phyloP scores from a whole-genome alignment of 1,284 basidiomycete genomes.

The Clitocybe nebularis region DNA sequence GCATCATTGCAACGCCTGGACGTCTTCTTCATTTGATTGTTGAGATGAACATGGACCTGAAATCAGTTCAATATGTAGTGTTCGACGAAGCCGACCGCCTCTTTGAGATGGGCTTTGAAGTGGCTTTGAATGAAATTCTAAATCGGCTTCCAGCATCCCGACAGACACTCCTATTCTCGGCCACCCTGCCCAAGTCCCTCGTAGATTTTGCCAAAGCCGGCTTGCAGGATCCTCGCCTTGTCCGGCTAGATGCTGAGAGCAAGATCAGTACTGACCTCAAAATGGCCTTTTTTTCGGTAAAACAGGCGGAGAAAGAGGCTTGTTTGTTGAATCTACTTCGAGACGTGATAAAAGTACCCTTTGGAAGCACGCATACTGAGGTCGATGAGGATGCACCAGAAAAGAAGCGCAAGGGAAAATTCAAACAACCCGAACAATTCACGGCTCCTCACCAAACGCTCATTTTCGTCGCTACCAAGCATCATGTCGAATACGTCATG shows the following conservation, averaged over 20 bases:
- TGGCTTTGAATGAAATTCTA: constrained; percentile 88
- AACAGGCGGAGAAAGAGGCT: constrained; percentile 93
- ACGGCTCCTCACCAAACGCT: constrained; percentile 88
- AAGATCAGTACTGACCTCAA: constrained; percentile 93
- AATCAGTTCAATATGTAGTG: constrained; percentile 86
- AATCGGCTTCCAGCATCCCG: constrained; percentile 82
- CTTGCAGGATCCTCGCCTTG: constrained; percentile 88
- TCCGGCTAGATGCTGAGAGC: constrained; percentile 92
- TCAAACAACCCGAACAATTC: constrained; percentile 45
- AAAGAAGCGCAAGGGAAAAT: constrained; percentile 48
- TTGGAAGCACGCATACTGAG: constrained; percentile 34
- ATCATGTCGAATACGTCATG: constrained; percentile 95
- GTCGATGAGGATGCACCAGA: constrained; percentile 25
- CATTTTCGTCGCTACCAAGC: constrained; percentile 97
- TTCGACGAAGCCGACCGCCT: constrained; percentile 98
- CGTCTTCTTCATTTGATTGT: constrained; percentile 93
- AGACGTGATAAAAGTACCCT: constrained; percentile 83
- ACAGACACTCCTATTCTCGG: constrained; percentile 94
- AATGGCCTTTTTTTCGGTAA: constrained; percentile 93
- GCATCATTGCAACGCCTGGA: constrained; percentile 96
- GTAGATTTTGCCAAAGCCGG: constrained; percentile 99
- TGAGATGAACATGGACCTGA: constrained; percentile 95
- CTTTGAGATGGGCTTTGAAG: constrained; percentile 97
- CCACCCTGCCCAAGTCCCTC: constrained; percentile 92
- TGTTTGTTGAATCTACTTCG: constrained; percentile 82